phyloP scores from a whole-genome alignment of 2,329 filamentous ascomycete species.

The Arthrobotrys sinensis region DNA sequence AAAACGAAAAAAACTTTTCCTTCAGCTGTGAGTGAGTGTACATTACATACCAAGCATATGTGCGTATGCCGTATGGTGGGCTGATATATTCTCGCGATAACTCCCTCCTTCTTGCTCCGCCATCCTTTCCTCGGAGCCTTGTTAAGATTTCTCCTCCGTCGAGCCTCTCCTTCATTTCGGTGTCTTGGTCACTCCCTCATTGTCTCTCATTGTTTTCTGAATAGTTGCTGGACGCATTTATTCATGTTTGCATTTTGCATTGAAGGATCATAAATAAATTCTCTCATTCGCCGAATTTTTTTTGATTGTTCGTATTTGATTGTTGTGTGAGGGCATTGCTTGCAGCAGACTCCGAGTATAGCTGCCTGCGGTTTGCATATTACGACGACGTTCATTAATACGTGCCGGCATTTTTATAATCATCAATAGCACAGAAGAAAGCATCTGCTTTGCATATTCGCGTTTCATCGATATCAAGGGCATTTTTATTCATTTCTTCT shows the following conservation, averaged over 20 bases:
- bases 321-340: constrained; percentile 19
- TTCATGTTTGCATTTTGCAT: constrained; percentile 37
- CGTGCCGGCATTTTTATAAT: constrained; percentile 3
- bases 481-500: constrained; percentile 1
- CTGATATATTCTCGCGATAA: constrained; percentile 58
- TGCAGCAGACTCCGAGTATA: constrained; percentile 3
- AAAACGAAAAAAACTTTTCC: constrained; percentile 31
- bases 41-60: background rate
- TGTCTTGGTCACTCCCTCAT: constrained; percentile 20
- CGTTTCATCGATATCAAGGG: background rate
- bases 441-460: constrained; percentile 1
- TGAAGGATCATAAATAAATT: constrained; percentile 21
- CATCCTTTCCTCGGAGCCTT: constrained; percentile 35
- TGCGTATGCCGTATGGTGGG: background rate
- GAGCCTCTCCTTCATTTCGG: constrained; percentile 16
- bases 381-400: constrained; percentile 43
- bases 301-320: background rate
- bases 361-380: constrained; percentile 31
- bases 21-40: constrained; percentile 25
- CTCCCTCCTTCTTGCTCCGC: constrained; percentile 59
- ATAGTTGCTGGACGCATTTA: constrained; percentile 25
- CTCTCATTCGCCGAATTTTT: constrained; percentile 31
- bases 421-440: background rate
- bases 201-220: constrained; percentile 33
- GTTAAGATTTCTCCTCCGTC: constrained; percentile 3